Base-by-base conservation (phyloP, 305 asterid species). In the Solanum aculeatissimum region DNA sequence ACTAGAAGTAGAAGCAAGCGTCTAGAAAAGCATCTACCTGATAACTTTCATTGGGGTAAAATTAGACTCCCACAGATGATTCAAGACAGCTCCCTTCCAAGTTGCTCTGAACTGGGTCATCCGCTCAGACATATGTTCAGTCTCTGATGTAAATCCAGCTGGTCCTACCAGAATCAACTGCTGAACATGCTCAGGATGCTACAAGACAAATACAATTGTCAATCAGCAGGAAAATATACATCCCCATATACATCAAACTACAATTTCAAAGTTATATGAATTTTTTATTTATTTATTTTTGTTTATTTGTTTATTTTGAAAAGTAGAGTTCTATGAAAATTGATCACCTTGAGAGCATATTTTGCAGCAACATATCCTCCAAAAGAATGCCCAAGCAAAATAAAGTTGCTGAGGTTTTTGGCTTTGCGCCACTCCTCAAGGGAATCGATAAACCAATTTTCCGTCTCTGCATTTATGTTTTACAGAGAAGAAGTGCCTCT, bases 341-440 rank as follows among this genome's bases (percentile, higher is more conserved):
- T 79, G 81, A 60, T 81, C 83, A 93, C 97, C 97, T 93, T 90
- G 68, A 93, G 91, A 35, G 96, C 97, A 89, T 94, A 93, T 90
- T 94, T 92, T 58, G 98, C 87, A 82, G 97, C 94, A 83, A 94
- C 91, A 85, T 93, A 94, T 42, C 97, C 98, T 81, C 97, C 98
- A 88, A 94, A 93, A 19, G 98, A 94, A 87, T 94, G 98, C 27
- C 98, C 97, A 38, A 94, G 96, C 86, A 94, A 90, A 85, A 94
- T 91, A 86, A 94, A 94, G 84, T 93, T 91, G 89, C 90, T 91
- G 57, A 94, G 89, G 21, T 94, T 92, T 83, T 93, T 93, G 57
- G 94, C 94, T 89, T 92, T 93, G 69, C 98, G 95, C 97, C 98
- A 94, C 87, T 92, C 97, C 90, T 94, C 98, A 27, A 94, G 85